These are phyloP conservation scores for Xylaria intraflava DNA, from an alignment of 495 filamentous ascomycete species.

Conservation along the genomic window DNA sequence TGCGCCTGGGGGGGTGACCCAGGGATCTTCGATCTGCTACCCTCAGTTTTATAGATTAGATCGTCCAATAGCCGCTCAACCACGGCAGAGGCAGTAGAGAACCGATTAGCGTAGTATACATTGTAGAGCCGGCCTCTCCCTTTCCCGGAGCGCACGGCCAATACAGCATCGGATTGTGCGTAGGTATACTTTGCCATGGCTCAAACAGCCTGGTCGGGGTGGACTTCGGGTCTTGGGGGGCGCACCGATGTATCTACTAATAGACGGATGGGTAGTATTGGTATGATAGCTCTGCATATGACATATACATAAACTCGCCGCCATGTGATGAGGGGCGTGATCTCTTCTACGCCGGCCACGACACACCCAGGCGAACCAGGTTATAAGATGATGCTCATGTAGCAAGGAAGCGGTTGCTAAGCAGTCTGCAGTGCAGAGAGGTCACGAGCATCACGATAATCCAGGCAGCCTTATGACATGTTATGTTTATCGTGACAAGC, in stretches of 20 bases:
- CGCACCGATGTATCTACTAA: slow-evolving; percentile 1
- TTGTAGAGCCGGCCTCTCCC: slow-evolving; percentile 19
- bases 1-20: neutral
- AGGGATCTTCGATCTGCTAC: slow-evolving; percentile 9
- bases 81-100: slow-evolving; percentile 12
- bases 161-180: slow-evolving; percentile 5
- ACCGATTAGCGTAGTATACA: too few relatives aligned
- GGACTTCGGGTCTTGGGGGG: neutral
- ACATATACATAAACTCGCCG: slow-evolving; percentile 6
- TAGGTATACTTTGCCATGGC: neutral
- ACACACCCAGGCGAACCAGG: neutral
- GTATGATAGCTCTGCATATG: slow-evolving; percentile 14
- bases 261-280: neutral
- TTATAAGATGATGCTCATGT: neutral
- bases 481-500: neutral
- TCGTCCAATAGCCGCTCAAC: slow-evolving; percentile 21
- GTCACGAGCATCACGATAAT: neutral
- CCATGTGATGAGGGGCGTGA: slow-evolving; percentile 8
- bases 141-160: slow-evolving; percentile 20
- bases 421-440: neutral
- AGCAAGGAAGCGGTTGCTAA: neutral
- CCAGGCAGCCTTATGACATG: neutral
- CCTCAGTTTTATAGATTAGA: slow-evolving; percentile 11
- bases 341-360: neutral
- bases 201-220: neutral